phyloP scores from a whole-genome alignment of 2,329 filamentous ascomycete genomes.

The Rhytidhysteron rufulum region DNA sequence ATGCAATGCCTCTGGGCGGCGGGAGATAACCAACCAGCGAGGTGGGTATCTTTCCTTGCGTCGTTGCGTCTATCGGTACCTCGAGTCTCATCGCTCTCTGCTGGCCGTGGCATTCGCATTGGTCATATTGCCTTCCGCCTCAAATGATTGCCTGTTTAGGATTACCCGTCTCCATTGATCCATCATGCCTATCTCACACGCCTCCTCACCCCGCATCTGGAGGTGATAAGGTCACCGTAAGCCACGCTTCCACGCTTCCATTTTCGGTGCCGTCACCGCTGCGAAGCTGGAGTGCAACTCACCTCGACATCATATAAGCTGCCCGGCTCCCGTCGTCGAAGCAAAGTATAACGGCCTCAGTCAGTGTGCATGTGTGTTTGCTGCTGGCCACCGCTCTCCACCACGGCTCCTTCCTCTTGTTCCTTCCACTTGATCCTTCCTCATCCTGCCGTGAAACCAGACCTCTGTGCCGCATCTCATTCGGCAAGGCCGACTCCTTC shows the following conservation, averaged over 20 bases:
- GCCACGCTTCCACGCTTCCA: constrained; percentile 6
- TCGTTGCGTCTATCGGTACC: not conserved
- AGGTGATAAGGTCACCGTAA: constrained; percentile 13
- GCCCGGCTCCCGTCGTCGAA: not conserved
- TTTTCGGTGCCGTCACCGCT: not conserved
- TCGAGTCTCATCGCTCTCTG: not conserved
- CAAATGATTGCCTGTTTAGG: constrained; percentile 3
- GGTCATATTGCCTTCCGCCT: not conserved
- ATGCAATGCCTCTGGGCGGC: constrained; percentile 12
- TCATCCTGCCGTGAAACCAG: constrained; percentile 16
- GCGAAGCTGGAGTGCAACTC: not conserved
- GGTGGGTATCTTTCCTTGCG: not conserved
- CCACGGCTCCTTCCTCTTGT: not conserved
- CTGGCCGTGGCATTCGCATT: not conserved
- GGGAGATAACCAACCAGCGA: constrained; percentile 12
- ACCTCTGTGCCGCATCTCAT: constrained; percentile 7
- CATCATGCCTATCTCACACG: constrained; percentile 2
- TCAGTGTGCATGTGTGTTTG: not conserved
- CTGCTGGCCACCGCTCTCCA: not conserved
- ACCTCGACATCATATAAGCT: not conserved
- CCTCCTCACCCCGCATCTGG: constrained; percentile 13
- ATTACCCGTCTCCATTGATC: not conserved
- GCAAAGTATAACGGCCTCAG: not conserved
- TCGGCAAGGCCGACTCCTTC: constrained; percentile 7
- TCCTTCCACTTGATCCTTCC: constrained; percentile 4